These are phyloP conservation scores for Colletotrichum viniferum DNA, from an alignment of 2,329 filamentous ascomycete species.

Conservation along the genomic window DNA sequence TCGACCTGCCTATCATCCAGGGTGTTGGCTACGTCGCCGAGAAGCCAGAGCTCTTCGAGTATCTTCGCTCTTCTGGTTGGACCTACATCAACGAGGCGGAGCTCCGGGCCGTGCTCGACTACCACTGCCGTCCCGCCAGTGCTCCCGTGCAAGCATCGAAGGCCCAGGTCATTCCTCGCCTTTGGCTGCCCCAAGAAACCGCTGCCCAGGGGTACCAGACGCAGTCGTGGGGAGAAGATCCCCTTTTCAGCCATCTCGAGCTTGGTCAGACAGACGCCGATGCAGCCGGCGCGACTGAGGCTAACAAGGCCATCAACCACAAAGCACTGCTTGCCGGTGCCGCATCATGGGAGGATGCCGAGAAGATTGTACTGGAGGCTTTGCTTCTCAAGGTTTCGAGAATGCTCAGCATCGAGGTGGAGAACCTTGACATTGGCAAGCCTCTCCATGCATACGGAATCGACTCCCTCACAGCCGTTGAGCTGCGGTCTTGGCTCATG, in stretches of 20 bases:
- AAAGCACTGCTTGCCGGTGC: conserved; percentile 24
- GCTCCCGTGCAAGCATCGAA: neutral
- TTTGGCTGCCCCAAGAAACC: conserved; percentile 27
- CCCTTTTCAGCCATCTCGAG: conserved; percentile 27
- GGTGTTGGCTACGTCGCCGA: conserved; percentile 56
- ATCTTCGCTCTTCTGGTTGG: conserved; percentile 26
- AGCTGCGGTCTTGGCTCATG: conserved; percentile 51
- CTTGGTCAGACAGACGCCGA: neutral
- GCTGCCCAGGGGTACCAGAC: conserved; percentile 24
- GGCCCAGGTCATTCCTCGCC: conserved; percentile 28
- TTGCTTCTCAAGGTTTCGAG: conserved; percentile 27
- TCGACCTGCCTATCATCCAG: conserved; percentile 58
- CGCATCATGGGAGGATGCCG: conserved; percentile 24
- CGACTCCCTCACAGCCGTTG: conserved; percentile 31
- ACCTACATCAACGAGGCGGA: conserved; percentile 25
- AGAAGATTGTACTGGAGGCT: conserved; percentile 26
- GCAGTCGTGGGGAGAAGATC: conserved; percentile 26
- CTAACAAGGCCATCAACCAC: conserved; percentile 18
- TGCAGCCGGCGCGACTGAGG: neutral
- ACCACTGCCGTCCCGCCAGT: conserved; percentile 23
- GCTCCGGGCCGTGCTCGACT: conserved; percentile 28
- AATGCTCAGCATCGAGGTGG: conserved; percentile 19
- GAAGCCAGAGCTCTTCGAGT: conserved; percentile 34
- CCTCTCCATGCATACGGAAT: conserved; percentile 27
- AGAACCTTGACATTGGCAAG: conserved; percentile 25